phyloP scores from a whole-genome alignment of 768 basidiomycete species.

The Boletus tomentosulus region DNA sequence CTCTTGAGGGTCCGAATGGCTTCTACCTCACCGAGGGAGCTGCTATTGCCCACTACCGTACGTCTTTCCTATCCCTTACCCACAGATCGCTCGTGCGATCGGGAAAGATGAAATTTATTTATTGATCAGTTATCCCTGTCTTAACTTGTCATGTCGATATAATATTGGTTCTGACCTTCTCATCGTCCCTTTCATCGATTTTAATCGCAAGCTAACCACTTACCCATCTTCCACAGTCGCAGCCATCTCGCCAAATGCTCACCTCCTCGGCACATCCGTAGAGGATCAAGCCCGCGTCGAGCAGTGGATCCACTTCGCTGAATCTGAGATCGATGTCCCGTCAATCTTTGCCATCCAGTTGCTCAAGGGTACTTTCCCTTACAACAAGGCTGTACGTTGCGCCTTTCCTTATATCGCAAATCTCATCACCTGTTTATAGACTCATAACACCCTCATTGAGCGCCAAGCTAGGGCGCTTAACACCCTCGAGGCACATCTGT shows the following conservation, averaged over 20 bases:
- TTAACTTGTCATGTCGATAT: constrained; percentile 57
- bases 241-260: constrained; percentile 67
- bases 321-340: constrained; percentile 53
- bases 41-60: constrained; percentile 86
- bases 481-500: constrained; percentile 71
- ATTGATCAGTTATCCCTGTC: constrained; percentile 71
- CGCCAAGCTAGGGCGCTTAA: constrained; percentile 53
- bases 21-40: constrained; percentile 72
- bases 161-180: constrained; percentile 9
- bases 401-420: neutral
- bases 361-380: constrained; percentile 53
- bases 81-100: constrained; percentile 13
- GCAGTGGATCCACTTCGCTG: constrained; percentile 79
- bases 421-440: constrained; percentile 34
- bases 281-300: constrained; percentile 75
- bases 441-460: constrained; percentile 53
- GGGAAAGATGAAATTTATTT: constrained; percentile 22
- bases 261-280: constrained; percentile 61
- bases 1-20: constrained; percentile 71
- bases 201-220: constrained; percentile 14
- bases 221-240: constrained; percentile 52
- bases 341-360: constrained; percentile 39
- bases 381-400: constrained; percentile 76
- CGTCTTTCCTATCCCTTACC: constrained; percentile 36
- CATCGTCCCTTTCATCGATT: neutral